Conservation (phyloP, 225 moss, liverwort and hornwort species). For the Physcomitrium patens region DNA sequence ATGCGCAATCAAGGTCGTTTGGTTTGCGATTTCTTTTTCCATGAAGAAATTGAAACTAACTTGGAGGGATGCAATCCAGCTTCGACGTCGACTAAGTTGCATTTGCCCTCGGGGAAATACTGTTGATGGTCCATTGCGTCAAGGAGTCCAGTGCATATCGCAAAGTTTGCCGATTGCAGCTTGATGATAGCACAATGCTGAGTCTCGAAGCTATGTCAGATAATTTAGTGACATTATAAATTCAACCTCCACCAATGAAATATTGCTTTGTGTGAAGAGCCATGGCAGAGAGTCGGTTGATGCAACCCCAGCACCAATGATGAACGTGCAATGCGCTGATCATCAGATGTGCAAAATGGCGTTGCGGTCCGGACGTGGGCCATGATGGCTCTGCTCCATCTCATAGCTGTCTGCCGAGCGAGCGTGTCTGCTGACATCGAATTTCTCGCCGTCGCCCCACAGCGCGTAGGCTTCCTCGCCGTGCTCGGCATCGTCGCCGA, state of each 20-base stretch:
- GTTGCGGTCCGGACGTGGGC: conserved; percentile 24
- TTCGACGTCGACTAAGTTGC: neutral
- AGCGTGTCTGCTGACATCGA: conserved; percentile 38
- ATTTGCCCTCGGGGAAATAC: neutral
- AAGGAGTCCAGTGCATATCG: neutral
- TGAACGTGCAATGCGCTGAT: neutral
- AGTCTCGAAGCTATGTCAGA: neutral
- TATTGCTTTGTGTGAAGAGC: conserved; percentile 13
- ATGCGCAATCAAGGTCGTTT: conserved; percentile 24
- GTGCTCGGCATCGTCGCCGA: conserved; percentile 58
- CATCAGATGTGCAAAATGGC: conserved; percentile 42
- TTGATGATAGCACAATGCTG: neutral
- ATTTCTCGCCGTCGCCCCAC: conserved; percentile 63
- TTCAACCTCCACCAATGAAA: neutral
- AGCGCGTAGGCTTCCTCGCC: conserved; percentile 57
- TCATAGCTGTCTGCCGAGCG: conserved; percentile 28
- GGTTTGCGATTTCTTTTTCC: neutral
- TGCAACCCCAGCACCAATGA: neutral
- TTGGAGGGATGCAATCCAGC: neutral
- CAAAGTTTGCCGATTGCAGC: neutral
- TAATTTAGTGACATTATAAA: neutral
- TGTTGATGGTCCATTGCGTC: neutral
- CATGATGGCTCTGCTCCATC: conserved; percentile 31
- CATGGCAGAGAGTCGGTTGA: neutral
- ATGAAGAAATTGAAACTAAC: neutral